Percentiles rank a stretch among this genome's conserved stretches.
phyloP scores from a whole-genome alignment of 495 filamentous ascomycete species.

The Extremus antarcticus region DNA sequence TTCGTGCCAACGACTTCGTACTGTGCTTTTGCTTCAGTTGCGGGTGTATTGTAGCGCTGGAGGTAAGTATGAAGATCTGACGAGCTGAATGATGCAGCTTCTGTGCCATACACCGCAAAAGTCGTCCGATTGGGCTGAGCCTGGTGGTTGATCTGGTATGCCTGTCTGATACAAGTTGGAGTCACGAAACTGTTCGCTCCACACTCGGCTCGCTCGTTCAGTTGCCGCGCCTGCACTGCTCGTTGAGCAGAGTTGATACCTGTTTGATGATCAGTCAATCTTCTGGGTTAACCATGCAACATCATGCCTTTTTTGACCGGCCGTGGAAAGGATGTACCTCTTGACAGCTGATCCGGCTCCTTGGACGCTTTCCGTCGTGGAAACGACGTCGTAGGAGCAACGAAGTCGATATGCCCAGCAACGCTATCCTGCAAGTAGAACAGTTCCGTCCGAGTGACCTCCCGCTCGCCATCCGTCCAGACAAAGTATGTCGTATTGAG shows the following conservation, averaged over 20 bases:
- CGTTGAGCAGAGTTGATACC: neutral
- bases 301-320: no score
- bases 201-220: neutral
- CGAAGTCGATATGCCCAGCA: neutral
- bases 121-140: slow-evolving; percentile 1
- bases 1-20: neutral
- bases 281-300: no score
- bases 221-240: neutral
- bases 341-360: no score
- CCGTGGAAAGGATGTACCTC: no score
- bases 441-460: slow-evolving; percentile 1
- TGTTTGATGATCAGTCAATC: no score
- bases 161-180: slow-evolving; percentile 1
- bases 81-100: slow-evolving; percentile 1
- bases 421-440: neutral
- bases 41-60: neutral
- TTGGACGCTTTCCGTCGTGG: neutral
- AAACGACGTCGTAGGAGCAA: neutral
- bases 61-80: neutral
- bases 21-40: neutral
- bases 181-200: neutral
- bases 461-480: neutral
- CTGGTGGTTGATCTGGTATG: neutral
- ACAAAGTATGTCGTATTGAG: neutral
- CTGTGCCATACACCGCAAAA: slow-evolving; percentile 1